Evolutionary conservation across 345 rosid genomes (phyloP).

Genomic region (Moricandia arvensis): DNA sequence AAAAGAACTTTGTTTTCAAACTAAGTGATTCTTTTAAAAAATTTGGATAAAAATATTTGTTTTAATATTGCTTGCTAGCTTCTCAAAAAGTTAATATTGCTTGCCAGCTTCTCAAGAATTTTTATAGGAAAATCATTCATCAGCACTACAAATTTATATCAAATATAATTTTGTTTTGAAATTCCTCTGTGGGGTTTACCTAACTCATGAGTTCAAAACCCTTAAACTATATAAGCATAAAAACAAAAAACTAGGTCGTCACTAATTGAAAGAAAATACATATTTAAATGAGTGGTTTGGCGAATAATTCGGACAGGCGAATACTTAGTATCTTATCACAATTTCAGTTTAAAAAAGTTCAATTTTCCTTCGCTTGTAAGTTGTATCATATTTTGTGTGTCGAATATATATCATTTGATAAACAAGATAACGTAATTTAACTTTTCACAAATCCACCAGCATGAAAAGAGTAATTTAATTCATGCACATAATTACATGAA

Average conservation of each 20-base stretch:
- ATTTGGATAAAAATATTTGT: no score
- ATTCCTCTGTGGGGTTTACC: background rate
- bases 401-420: background rate
- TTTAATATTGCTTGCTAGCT: no score
- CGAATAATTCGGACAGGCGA: background rate
- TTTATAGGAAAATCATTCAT: constrained; percentile 10
- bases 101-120: constrained; percentile 25
- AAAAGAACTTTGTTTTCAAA: no score
- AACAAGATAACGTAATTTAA: background rate
- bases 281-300: background rate
- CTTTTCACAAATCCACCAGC: background rate
- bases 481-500: background rate
- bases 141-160: constrained; percentile 1
- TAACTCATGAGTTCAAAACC: constrained; percentile 6
- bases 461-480: background rate
- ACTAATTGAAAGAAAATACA: background rate
- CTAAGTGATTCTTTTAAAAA: no score
- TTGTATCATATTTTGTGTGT: constrained; percentile 3
- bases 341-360: background rate
- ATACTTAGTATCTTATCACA: constrained; percentile 10
- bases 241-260: background rate
- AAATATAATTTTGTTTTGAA: background rate
- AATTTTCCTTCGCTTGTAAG: background rate
- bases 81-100: constrained; percentile 21
- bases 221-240: background rate